These are phyloP conservation scores for Clitopilus hobsonii DNA, from an alignment of 768 basidiomycete genomes.

Conservation along the genomic window DNA sequence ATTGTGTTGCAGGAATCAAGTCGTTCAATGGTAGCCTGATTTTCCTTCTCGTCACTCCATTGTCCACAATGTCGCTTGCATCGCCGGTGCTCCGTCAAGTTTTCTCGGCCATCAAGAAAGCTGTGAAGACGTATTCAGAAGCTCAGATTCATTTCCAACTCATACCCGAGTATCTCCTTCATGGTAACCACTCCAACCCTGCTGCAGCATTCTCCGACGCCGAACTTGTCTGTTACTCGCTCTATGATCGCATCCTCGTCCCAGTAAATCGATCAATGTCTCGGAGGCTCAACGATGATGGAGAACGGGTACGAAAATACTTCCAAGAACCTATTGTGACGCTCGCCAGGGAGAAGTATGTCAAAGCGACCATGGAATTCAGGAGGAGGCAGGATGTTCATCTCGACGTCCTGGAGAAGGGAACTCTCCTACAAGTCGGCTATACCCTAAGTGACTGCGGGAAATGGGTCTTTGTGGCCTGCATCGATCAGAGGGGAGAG, in stretches of 20 bases:
- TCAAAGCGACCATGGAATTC: constrained; percentile 30
- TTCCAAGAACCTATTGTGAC: constrained; percentile 67
- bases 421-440: constrained; percentile 69
- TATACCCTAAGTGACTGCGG: constrained; percentile 63
- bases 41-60: constrained; percentile 66
- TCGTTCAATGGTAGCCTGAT: constrained; percentile 39
- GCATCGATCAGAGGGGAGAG: constrained; percentile 77
- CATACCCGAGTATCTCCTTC: constrained; percentile 60
- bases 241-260: constrained; percentile 69
- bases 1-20: constrained; percentile 43
- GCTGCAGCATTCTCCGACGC: constrained; percentile 34
- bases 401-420: constrained; percentile 39
- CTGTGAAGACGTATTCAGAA: constrained; percentile 39
- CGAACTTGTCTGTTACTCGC: constrained; percentile 49
- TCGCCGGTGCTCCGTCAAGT: constrained; percentile 69
- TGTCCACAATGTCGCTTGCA: constrained; percentile 53
- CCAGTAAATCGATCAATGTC: constrained; percentile 60
- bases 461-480: constrained; percentile 74
- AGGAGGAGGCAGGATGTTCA: constrained; percentile 29
- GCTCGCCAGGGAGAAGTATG: constrained; percentile 42
- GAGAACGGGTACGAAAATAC: constrained; percentile 36
- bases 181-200: constrained; percentile 42
- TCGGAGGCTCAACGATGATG: constrained; percentile 38
- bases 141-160: constrained; percentile 66
- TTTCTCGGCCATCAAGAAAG: constrained; percentile 57